Base-by-base conservation (phyloP, 768 basidiomycete genomes). In the Mycena vulgaris region DNA sequence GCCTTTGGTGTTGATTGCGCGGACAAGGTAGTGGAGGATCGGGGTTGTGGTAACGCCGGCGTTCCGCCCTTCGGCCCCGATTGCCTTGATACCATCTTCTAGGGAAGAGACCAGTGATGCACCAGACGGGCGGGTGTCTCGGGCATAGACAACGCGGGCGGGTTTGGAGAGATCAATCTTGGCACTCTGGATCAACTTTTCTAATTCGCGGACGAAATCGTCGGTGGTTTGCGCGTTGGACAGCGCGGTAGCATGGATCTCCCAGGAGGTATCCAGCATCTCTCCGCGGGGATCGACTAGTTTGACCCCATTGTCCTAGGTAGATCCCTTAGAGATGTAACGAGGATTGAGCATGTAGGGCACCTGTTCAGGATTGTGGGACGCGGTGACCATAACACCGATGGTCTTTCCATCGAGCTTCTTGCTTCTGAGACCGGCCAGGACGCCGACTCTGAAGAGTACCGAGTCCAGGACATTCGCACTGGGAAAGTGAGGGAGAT, bases 301-400 rank as follows among this genome's bases (percentile, higher is more conserved):
- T 82, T 99, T 99, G 72, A 98, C 98, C 31, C 98, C 98, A 79
- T 99, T 99, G 80, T 99, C 98, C 96, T 98, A n/a, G 77, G 10
- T n/a, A 66, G 52, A 63, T 42, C 40, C 1, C n/a, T 65, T 27
- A 70, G 68, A 55, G 45, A 62, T 62, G 47, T 64, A 62, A 72
- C 31, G 19, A 73, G 35, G 51, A 16, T 48, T 48, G 47, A 57
- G 57, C 27, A 21, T 33, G 49, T 58, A n/a, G 77, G 88, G 73
- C 76, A 96, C 97, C 78, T 90, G 88, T 78, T 97, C 97, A n/a
- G 98, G 97, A 79, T 99, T 99, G 82, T 99, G 98, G n/a, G 96
- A 97, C 3, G 98, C 98, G 40, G 98, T 99, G 78, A 99, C 92
- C 98, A 99, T 99, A 25, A 99, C 95, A 19, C 98, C 98, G 75